These are phyloP conservation scores for Exophiala sideris DNA, from an alignment of 2,329 filamentous ascomycete species.

Conservation along the genomic window DNA sequence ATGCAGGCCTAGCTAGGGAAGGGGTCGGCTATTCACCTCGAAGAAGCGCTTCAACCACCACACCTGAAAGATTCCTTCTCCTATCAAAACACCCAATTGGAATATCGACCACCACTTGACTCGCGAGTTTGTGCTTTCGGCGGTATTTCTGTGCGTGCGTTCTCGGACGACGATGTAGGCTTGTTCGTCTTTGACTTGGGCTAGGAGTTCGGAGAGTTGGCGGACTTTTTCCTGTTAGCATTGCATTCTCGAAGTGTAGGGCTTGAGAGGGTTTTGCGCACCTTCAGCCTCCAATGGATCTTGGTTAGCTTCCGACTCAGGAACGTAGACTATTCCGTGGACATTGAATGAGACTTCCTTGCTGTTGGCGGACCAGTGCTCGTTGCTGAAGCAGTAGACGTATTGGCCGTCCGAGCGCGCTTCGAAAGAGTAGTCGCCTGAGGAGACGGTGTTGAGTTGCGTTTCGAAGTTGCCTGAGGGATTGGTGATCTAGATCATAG, in stretches of 20 bases:
- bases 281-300: constrained; percentile 91
- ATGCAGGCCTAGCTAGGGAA: constrained; percentile 18
- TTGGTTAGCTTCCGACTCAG: constrained; percentile 75
- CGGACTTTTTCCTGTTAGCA: constrained; percentile 57
- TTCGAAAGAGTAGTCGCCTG: constrained; percentile 89
- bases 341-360: constrained; percentile 99
- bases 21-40: constrained; percentile 56
- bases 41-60: constrained; percentile 99
- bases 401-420: constrained; percentile 83
- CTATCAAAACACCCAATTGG: constrained; percentile 82
- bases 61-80: constrained; percentile 94
- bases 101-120: constrained; percentile 99
- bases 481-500: constrained; percentile 64
- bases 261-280: constrained; percentile 41
- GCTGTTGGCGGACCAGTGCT: constrained; percentile 91
- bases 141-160: constrained; percentile 94
- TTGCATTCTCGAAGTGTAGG: background rate
- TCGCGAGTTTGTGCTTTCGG: constrained; percentile 93
- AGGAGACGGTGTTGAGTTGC: constrained; percentile 76
- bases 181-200: constrained; percentile 96
- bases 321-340: constrained; percentile 95
- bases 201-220: constrained; percentile 76
- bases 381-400: constrained; percentile 98
- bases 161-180: constrained; percentile 94
- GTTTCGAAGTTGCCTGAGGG: constrained; percentile 72